Percentiles rank a stretch among this genome's conserved stretches.
These are phyloP conservation scores for Talaromyces sp. DNA, from an alignment of 2,329 filamentous ascomycete genomes.

Conservation along the genomic window DNA sequence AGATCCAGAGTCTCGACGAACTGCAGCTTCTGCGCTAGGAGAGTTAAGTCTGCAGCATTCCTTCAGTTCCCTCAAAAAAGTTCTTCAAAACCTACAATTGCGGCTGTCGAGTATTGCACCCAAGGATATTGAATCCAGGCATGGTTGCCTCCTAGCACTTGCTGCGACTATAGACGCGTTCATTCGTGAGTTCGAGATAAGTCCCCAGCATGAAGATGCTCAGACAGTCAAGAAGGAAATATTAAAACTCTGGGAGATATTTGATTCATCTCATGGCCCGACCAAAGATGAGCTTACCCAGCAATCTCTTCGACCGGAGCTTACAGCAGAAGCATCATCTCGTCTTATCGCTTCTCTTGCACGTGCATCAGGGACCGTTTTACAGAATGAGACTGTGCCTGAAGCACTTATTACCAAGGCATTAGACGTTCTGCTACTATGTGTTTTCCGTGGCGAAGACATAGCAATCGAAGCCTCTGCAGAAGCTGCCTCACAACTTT, in stretches of 20 bases:
- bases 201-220: slow-evolving; percentile 18
- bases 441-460: slow-evolving; percentile 36
- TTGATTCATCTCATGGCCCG: slow-evolving; percentile 27
- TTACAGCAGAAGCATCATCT: slow-evolving; percentile 39
- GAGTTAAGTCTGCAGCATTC: slow-evolving; percentile 28
- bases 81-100: slow-evolving; percentile 27
- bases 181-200: slow-evolving; percentile 11
- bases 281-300: slow-evolving; percentile 36
- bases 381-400: slow-evolving; percentile 3
- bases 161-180: slow-evolving; percentile 26
- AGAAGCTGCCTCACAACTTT: slow-evolving; percentile 34
- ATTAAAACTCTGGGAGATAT: slow-evolving; percentile 34
- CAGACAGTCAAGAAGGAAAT: slow-evolving; percentile 24
- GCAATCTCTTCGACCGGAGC: slow-evolving; percentile 34
- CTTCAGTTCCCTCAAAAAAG: slow-evolving; percentile 24
- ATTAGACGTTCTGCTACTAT: slow-evolving; percentile 32
- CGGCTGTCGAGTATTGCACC: slow-evolving; percentile 33
- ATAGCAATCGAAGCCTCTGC: slow-evolving; percentile 37
- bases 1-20: slow-evolving; percentile 67
- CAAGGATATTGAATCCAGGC: slow-evolving; percentile 38
- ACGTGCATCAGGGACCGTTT: slow-evolving; percentile 16
- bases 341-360: slow-evolving; percentile 35
- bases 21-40: slow-evolving; percentile 67
- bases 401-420: slow-evolving; percentile 22
- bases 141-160: slow-evolving; percentile 40